Base-by-base conservation (phyloP, 495 filamentous ascomycete genomes). In the Trichoderma reesei region DNA sequence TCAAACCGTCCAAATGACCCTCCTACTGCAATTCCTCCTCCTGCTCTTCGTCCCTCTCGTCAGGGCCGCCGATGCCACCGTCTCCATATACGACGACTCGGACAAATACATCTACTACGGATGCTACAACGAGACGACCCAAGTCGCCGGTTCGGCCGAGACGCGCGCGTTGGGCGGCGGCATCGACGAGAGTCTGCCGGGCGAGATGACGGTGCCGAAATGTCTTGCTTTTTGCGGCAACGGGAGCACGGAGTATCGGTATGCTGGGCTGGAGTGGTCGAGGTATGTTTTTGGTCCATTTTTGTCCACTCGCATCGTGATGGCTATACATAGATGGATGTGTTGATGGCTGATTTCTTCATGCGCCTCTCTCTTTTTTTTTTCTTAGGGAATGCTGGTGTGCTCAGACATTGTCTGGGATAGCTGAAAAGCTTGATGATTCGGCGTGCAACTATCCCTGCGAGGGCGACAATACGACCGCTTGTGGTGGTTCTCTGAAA, bases 331-430 rank as follows among this genome's bases (percentile, higher is more conserved):
- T 26, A 39, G 1, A 39, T 6, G 38, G 38, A 39, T 11, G 38
- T 39, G 38, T 39, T 42, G n/a, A 11, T 41, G 33, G 34, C 37
- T 36, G 36, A 46, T 37, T 48, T 10, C 8, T 18, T 14, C n/a
- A 51, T 13, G 0, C 26, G 26, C 26, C 26, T 0, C 26, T 26
- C 26, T 26, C 26, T 26, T 1, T 26, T 26, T 0, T 1, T 26
- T 42, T 3, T 31, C n/a, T 6, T 13, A 78, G 76, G 41, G 79
- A 83, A 75, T 83, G 81, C 74, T 82, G 78, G 74, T 83, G 80
- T 66, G 73, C 77, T 8, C 66, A 74, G 34, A 62, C 64, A 2
- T 41, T 82, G 7, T 73, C 70, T 6, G 46, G 65, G 20, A 67
- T 77, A 20, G 71, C 74, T 5, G 63, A 59, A 36, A 68, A 73